Base-by-base conservation (phyloP, 164 flowering plant species). In the Magnolia changhungtana region DNA sequence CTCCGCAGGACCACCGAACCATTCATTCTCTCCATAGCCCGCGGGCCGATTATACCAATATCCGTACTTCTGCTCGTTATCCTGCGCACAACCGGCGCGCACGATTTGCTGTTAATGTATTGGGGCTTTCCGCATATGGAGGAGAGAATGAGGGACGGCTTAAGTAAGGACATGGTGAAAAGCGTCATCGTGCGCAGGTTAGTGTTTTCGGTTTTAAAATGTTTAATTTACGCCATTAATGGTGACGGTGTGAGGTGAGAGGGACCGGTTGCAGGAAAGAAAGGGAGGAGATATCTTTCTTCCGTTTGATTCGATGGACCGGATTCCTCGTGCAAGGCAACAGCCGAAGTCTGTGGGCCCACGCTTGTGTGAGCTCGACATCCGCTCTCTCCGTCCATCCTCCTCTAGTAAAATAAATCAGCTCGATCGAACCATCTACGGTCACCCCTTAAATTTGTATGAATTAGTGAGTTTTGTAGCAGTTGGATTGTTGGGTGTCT, bases 1-100 rank as follows among this genome's bases (percentile, higher is more conserved):
- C 71, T 68, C 16, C 71, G 71, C 71, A 37, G 71, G 71, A 68
- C 50, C 71, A 29, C 71, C 71, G 45, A 68, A 29, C 8, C 45
- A 37, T 37, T 37, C 45, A 37, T 37, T 0, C 45, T 16, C 14
- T 68, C 50, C 50, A 68, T 31, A 45, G 71, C 71, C 51, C 71
- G 71, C 71, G 71, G 51, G 50, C 1, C 5, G 19, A 31, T 13
- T 14, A 16, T 2, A 55, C 18, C 18, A 11, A 11, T 55, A 55
- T 4, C 61, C 61, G 61, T 16, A 14, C 45, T 37, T 37, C 68
- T 2, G 8, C 24, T 65, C 21, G 24, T 13, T 20, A 64, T 55
- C 61, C 61, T 55, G 61, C 61, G 61, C 61, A 55, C 61, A 11
- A 55, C 16, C 16, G 61, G 61, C 2, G 61, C 18, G 61, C 61